Conservation (phyloP, 2,329 filamentous ascomycete species). For the Aspergillus pseudoglaucus region DNA sequence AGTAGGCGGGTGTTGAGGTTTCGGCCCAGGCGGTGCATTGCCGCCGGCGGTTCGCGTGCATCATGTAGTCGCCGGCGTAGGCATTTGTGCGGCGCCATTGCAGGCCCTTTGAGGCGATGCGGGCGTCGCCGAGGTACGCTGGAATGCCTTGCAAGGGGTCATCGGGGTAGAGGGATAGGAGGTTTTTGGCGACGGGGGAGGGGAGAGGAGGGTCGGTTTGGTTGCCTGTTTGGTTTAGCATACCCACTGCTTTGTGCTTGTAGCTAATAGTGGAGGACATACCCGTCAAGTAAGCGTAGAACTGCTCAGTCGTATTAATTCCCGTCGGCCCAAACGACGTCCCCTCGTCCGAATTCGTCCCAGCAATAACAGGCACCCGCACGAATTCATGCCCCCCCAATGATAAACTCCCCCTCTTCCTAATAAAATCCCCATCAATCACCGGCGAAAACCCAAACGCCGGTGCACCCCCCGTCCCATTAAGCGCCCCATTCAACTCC, state of each 20-base stretch:
- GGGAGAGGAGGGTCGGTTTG: slow-evolving; percentile 16
- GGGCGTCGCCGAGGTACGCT: slow-evolving; percentile 29
- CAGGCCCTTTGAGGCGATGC: slow-evolving; percentile 33
- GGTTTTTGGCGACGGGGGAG: slow-evolving; percentile 26
- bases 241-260: background rate
- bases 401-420: slow-evolving; percentile 47
- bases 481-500: slow-evolving; percentile 50
- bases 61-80: slow-evolving; percentile 49
- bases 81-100: slow-evolving; percentile 52
- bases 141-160: slow-evolving; percentile 46
- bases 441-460: slow-evolving; percentile 35
- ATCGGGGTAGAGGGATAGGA: slow-evolving; percentile 50
- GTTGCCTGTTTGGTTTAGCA: slow-evolving; percentile 17
- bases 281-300: slow-evolving; percentile 38
- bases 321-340: slow-evolving; percentile 48
- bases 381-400: slow-evolving; percentile 55
- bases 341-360: slow-evolving; percentile 62
- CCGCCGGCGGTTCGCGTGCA: slow-evolving; percentile 52
- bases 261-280: background rate
- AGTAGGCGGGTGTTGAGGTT: slow-evolving; percentile 48
- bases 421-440: slow-evolving; percentile 53
- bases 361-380: slow-evolving; percentile 57
- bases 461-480: slow-evolving; percentile 31
- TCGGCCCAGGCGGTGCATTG: slow-evolving; percentile 48
- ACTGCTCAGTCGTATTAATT: slow-evolving; percentile 51